Percentiles rank a stretch among this genome's conserved stretches.
phyloP scores from a whole-genome alignment of 2,329 filamentous ascomycete genomes.

The Paramyrothecium roridum region DNA sequence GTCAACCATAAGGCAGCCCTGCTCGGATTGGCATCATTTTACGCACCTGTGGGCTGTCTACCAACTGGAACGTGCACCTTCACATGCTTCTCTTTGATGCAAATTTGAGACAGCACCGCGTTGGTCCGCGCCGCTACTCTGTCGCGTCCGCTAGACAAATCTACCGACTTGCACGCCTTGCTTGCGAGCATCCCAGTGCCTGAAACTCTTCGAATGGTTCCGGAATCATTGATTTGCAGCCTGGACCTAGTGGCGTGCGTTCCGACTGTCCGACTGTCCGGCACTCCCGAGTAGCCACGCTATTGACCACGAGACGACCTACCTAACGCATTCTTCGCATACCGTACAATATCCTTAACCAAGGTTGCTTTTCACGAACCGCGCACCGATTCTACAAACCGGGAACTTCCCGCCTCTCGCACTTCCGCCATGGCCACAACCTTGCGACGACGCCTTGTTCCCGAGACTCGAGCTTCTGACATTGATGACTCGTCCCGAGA shows the following conservation, averaged over 20 bases:
- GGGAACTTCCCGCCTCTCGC: background rate
- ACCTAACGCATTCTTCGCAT: background rate
- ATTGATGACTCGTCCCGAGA: slow-evolving; percentile 18
- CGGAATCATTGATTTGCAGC: background rate
- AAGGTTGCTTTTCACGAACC: no score
- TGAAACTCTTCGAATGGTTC: background rate
- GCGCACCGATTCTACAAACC: no score
- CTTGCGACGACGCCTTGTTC: slow-evolving; percentile 26
- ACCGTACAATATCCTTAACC: no score
- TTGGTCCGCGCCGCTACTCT: no score
- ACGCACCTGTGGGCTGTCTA: background rate
- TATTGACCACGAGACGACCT: background rate
- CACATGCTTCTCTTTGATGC: background rate
- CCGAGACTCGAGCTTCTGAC: slow-evolving; percentile 15
- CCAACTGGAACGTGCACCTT: background rate
- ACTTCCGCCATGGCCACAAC: slow-evolving; percentile 24
- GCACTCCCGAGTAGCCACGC: background rate
- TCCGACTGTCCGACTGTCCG: background rate
- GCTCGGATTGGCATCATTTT: no score
- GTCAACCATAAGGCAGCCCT: background rate
- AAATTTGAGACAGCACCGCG: no score
- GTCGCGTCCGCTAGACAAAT: background rate
- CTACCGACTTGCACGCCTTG: background rate
- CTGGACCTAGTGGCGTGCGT: background rate
- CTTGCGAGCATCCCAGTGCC: background rate